Conservation (phyloP, 768 basidiomycete species). For the Xanthoconium purpureum region DNA sequence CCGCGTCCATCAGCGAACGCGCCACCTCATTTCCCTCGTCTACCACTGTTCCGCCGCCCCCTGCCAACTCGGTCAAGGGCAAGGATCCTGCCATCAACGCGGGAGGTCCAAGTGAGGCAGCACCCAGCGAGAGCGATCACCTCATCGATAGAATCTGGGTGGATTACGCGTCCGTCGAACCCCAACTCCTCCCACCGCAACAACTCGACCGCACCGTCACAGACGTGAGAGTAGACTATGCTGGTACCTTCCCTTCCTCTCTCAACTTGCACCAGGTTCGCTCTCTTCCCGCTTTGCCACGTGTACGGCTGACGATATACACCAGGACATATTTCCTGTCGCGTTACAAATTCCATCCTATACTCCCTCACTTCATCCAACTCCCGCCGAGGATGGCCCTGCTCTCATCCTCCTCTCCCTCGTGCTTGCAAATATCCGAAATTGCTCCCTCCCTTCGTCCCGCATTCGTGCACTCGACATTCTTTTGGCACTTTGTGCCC, state of each 20-base stretch:
- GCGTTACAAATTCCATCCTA: conserved; percentile 64
- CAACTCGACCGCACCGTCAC: conserved; percentile 43
- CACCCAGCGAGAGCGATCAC: conserved; percentile 84
- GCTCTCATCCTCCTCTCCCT: conserved; percentile 86
- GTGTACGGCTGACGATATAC: conserved; percentile 2
- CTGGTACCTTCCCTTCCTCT: conserved; percentile 31
- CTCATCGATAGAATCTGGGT: conserved; percentile 81
- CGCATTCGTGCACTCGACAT: conserved; percentile 84
- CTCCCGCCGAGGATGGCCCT: conserved; percentile 78
- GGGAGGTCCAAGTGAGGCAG: conserved; percentile 29
- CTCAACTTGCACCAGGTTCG: conserved; percentile 61
- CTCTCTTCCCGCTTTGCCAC: not conserved
- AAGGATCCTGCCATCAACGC: conserved; percentile 12
- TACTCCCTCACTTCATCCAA: conserved; percentile 38
- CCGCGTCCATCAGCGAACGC: conserved; percentile 73
- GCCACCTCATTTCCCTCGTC: conserved; percentile 40
- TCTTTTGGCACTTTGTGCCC: conserved; percentile 74
- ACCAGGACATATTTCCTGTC: conserved; percentile 74
- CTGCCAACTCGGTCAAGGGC: conserved; percentile 25
- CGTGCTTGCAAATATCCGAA: conserved; percentile 84
- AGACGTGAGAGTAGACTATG: conserved; percentile 57
- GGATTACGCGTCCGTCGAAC: conserved; percentile 81
- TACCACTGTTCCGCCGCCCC: conserved; percentile 28
- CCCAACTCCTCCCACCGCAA: conserved; percentile 54
- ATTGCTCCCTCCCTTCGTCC: conserved; percentile 81